phyloP scores from a whole-genome alignment of 805 yeast species.

The Metschnikowia orientalis region DNA sequence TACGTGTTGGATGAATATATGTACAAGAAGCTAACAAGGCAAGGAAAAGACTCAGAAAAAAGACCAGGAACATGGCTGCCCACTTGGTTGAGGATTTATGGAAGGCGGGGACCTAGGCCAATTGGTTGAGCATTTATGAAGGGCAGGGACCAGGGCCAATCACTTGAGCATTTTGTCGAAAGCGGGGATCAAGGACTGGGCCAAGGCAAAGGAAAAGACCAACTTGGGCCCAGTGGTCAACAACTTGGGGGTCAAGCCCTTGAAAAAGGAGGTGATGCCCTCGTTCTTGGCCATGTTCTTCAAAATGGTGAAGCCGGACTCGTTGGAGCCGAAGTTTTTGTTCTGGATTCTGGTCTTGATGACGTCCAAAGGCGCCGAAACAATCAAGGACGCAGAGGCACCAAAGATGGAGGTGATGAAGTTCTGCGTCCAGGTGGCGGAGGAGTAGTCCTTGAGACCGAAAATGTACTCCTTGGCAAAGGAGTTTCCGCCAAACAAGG shows the following conservation, averaged over 20 bases:
- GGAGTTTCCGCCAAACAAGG: slow-evolving; percentile 97
- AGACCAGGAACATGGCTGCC: no score
- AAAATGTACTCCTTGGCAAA: slow-evolving; percentile 96
- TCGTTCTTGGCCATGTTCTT: slow-evolving; percentile 91
- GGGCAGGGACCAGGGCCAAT: not conserved
- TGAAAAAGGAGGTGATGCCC: slow-evolving; percentile 87
- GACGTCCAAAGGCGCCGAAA: slow-evolving; percentile 96
- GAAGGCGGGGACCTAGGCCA: not conserved
- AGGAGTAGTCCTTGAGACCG: slow-evolving; percentile 77
- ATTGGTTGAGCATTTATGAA: slow-evolving; percentile 9
- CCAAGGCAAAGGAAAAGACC: slow-evolving; percentile 96
- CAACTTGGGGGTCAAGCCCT: slow-evolving; percentile 94
- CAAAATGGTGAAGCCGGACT: slow-evolving; percentile 86
- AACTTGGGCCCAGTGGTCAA: slow-evolving; percentile 97
- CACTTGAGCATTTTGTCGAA: slow-evolving; percentile 67
- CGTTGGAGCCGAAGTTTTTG: slow-evolving; percentile 91
- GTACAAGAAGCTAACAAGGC: no score
- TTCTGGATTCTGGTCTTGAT: slow-evolving; percentile 98
- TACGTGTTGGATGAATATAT: no score
- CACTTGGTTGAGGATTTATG: not conserved
- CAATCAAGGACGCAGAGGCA: slow-evolving; percentile 94
- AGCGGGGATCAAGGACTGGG: slow-evolving; percentile 95
- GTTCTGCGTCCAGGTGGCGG: slow-evolving; percentile 94
- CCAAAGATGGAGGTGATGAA: slow-evolving; percentile 93
- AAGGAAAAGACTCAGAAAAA: no score